Conservation (phyloP, 345 rosid species). For the Syzygium aromaticum region DNA sequence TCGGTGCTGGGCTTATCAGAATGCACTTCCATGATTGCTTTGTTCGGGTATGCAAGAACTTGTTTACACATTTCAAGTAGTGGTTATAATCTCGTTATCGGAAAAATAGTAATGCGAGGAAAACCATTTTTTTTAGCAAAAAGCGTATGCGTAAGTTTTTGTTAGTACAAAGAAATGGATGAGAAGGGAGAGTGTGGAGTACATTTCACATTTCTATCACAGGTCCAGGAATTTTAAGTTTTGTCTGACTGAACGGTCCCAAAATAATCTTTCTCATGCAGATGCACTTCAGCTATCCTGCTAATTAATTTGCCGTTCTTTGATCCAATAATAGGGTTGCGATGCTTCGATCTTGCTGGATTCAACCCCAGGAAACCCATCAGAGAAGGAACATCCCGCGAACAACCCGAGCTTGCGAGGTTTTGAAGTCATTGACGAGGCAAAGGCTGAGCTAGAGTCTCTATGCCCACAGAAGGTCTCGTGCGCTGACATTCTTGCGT, state of each 20-base stretch:
- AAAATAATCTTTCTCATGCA: not conserved
- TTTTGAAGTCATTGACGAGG: constrained; percentile 9
- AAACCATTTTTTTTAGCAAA: not conserved
- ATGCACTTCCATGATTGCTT: constrained; percentile 25
- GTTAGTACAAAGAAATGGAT: not conserved
- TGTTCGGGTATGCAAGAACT: not conserved
- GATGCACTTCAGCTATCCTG: not conserved
- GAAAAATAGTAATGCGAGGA: not conserved
- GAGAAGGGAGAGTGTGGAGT: not conserved
- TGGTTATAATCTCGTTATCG: not conserved
- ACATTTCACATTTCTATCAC: not conserved
- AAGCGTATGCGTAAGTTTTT: not conserved
- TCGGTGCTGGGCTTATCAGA: constrained; percentile 8
- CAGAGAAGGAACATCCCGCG: constrained; percentile 13
- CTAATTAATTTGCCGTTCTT: not conserved
- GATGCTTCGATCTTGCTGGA: constrained; percentile 13
- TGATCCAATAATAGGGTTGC: constrained; percentile 8
- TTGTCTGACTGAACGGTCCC: no score
- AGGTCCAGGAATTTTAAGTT: not conserved
- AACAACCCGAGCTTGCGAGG: constrained; percentile 9
- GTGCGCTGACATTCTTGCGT: constrained; percentile 5
- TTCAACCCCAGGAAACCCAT: not conserved
- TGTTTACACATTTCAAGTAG: not conserved
- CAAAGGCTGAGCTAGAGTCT: not conserved
- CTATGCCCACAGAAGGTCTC: constrained; percentile 2